Conservation (phyloP, 2,329 filamentous ascomycete species). For the Exserohilum turcica region DNA sequence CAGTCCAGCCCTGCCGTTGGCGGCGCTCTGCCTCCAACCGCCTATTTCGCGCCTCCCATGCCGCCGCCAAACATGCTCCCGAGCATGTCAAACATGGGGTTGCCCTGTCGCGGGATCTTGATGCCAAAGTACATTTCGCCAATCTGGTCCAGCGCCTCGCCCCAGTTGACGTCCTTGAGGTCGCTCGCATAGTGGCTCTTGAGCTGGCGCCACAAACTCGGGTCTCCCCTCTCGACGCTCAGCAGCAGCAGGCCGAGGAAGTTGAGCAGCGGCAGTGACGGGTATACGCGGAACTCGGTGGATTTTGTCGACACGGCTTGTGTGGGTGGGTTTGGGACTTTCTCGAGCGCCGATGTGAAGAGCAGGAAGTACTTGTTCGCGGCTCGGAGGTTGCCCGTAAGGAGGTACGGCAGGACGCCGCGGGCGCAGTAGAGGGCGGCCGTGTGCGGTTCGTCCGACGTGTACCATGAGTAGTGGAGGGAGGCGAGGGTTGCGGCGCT, state of each 20-base stretch:
- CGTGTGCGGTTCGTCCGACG: slow-evolving; percentile 82
- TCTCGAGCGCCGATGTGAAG: slow-evolving; percentile 70
- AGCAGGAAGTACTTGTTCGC: slow-evolving; percentile 81
- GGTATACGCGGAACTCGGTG: slow-evolving; percentile 81
- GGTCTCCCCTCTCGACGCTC: slow-evolving; percentile 77
- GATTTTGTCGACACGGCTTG: slow-evolving; percentile 79
- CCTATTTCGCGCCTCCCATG: slow-evolving; percentile 55
- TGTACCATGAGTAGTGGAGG: slow-evolving; percentile 94
- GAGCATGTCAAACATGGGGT: slow-evolving; percentile 98
- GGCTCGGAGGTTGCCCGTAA: slow-evolving; percentile 86
- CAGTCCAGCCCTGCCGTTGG: slow-evolving; percentile 46
- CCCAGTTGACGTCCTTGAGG: slow-evolving; percentile 80
- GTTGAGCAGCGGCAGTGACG: slow-evolving; percentile 90
- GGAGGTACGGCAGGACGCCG: slow-evolving; percentile 86
- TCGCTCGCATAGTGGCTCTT: slow-evolving; percentile 79
- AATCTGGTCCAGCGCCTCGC: slow-evolving; percentile 78
- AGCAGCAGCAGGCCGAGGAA: slow-evolving; percentile 86
- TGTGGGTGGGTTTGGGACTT: slow-evolving; percentile 68
- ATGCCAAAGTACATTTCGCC: slow-evolving; percentile 98
- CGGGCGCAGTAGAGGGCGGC: slow-evolving; percentile 85
- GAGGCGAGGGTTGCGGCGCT: slow-evolving; percentile 79
- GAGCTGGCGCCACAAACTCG: slow-evolving; percentile 80
- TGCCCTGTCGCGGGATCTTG: slow-evolving; percentile 82
- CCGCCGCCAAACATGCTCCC: slow-evolving; percentile 88
- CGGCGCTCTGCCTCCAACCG: slow-evolving; percentile 44